Evolutionary conservation across 2,329 filamentous ascomycete species (phyloP), one percentile per base, ranked within the genome.

Genomic region (Pochonia chlamydosporia): DNA sequence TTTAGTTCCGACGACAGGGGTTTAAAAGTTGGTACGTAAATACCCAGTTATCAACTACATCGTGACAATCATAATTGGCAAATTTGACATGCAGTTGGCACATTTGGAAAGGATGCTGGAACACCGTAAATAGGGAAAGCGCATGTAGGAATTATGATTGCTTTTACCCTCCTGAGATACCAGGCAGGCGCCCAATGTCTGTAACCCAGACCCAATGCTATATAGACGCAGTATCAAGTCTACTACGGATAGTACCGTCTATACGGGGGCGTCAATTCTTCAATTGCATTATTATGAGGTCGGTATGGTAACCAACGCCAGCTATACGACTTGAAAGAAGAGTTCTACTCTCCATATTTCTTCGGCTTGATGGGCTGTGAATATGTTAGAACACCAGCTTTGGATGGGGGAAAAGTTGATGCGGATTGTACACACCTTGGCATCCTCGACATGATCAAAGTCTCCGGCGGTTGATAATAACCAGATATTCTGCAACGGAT

Each of bases 371-470:
- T 72, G 5, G 75, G 64, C 69, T 69, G 39, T 7, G 31, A 25
- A 9, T 16, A n/a, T 40, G 24, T 49, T n/a, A 37, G 44, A 20
- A 18, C 24, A 37, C 10, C 13, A 5, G 18, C 3, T n/a, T 36
- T 3, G 10, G 35, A 31, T 18, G 7, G 11, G 7, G n/a, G 24
- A 3, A 23, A n/a, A n/a, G 16, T 7, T 13, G 5, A 3, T 36
- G 13, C 3, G 42, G 16, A 5, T 8, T 13, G 26, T 25, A 48
- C 63, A 44, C 52, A 66, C 68, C 62, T 68, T 65, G 10, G 55
- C 56, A 33, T 68, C 55, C 2, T 67, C 61, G 13, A 81, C 70
- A 53, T 80, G 74, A 55, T 82, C 76, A 45, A 69, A 75, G 2
- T 62, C 63, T 10, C 72, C 79, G 10, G 66, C 76, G 62, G 73